These are phyloP conservation scores for Adansonia digitata DNA, from an alignment of 345 rosid genomes.

Conservation along the genomic window DNA sequence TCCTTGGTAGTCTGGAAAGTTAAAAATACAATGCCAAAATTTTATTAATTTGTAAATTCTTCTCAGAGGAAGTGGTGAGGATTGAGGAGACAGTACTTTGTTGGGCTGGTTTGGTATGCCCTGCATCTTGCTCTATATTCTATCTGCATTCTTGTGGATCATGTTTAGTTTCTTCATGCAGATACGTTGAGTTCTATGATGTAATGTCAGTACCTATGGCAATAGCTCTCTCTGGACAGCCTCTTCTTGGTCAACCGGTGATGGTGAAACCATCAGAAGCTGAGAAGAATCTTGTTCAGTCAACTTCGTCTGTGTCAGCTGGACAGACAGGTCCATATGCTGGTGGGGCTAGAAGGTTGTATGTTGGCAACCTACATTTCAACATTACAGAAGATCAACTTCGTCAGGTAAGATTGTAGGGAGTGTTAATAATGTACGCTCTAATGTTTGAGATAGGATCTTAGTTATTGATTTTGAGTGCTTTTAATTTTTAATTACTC, in stretches of 20 bases:
- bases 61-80: background rate
- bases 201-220: constrained; percentile 99
- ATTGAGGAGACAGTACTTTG: background rate
- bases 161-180: constrained; percentile 27
- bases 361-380: constrained; percentile 87
- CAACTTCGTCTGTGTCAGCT: constrained; percentile 64
- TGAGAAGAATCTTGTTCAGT: constrained; percentile 97
- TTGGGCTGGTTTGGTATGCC: background rate
- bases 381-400: constrained; percentile 89
- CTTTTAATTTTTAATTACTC: background rate
- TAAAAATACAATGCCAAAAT: background rate
- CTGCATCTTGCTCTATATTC: background rate
- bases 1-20: background rate
- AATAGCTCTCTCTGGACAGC: constrained; percentile 97
- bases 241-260: constrained; percentile 88
- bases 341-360: constrained; percentile 85
- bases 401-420: constrained; percentile 52
- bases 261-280: constrained; percentile 99
- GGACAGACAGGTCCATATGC: constrained; percentile 64
- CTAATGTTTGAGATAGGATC: background rate
- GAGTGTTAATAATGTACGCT: background rate
- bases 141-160: background rate
- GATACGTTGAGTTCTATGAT: constrained; percentile 94
- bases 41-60: background rate
- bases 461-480: background rate